Evolutionary conservation across 257 asterid species (phyloP).

Genomic region (Fraxinus cuspidata): DNA sequence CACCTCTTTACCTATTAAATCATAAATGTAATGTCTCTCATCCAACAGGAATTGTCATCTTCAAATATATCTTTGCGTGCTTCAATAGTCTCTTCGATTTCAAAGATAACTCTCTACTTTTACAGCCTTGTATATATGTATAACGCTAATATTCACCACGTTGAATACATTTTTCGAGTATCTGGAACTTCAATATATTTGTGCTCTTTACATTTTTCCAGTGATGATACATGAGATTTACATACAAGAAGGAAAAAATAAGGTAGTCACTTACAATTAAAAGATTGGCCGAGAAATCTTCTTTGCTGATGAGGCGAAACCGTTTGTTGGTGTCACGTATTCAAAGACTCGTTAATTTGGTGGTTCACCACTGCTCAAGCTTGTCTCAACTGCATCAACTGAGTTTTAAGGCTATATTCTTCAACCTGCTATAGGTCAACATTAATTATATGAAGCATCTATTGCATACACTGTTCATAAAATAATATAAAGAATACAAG

Average conservation of each 20-base stretch:
- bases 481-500: too few relatives aligned
- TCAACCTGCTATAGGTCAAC: constrained; percentile 44
- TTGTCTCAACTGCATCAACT: constrained; percentile 46
- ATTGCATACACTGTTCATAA: not conserved
- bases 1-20: too few relatives aligned
- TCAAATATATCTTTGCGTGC: too few relatives aligned
- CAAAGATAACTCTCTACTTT: not conserved
- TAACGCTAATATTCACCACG: not conserved
- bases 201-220: not conserved
- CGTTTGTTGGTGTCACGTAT: constrained; percentile 24
- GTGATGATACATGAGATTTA: not conserved
- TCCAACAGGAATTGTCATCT: too few relatives aligned
- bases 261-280: not conserved
- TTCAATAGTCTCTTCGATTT: too few relatives aligned
- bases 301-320: constrained; percentile 9
- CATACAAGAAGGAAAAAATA: not conserved
- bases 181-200: not conserved
- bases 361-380: constrained; percentile 30
- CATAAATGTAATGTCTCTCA: too few relatives aligned
- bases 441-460: constrained; percentile 8
- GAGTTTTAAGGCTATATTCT: constrained; percentile 55
- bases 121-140: not conserved
- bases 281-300: not conserved
- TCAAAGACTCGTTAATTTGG: constrained; percentile 4
- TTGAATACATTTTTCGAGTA: not conserved